A percentile compares a stretch with the other conserved stretches of the same genome.
Conservation (phyloP, 495 filamentous ascomycete genomes). For the Neurospora sp. region DNA sequence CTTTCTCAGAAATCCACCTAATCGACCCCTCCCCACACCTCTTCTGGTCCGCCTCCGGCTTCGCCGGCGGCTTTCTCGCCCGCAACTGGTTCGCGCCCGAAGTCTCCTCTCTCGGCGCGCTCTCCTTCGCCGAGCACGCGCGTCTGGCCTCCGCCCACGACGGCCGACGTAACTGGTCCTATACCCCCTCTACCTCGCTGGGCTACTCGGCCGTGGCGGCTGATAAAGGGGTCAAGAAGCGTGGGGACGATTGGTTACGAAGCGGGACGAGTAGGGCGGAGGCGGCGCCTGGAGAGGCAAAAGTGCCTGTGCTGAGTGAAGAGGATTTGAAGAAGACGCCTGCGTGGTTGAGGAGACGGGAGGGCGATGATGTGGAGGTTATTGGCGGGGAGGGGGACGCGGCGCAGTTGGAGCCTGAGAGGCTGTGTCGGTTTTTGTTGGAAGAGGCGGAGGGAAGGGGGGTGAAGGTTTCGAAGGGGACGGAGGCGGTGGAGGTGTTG, state of each 20-base stretch:
- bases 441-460: constrained; percentile 45
- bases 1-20: constrained; percentile 51
- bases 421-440: constrained; percentile 56
- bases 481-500: constrained; percentile 41
- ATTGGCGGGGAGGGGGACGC: constrained; percentile 53
- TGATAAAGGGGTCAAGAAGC: constrained; percentile 13
- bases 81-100: constrained; percentile 57
- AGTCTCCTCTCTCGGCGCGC: constrained; percentile 45
- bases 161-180: constrained; percentile 60
- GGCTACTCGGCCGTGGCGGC: constrained; percentile 33
- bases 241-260: constrained; percentile 53
- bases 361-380: constrained; percentile 45
- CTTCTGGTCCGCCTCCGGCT: constrained; percentile 64
- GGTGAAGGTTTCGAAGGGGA: constrained; percentile 57
- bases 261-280: constrained; percentile 54
- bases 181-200: constrained; percentile 51
- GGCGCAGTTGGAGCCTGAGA: constrained; percentile 56
- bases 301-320: constrained; percentile 1
- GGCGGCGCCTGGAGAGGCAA: constrained; percentile 36
- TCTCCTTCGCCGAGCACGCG: constrained; percentile 62
- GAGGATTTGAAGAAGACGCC: constrained; percentile 21
- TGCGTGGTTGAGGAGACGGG: constrained; percentile 48
- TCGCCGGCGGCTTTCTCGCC: constrained; percentile 65
- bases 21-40: constrained; percentile 55
- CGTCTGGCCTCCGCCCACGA: constrained; percentile 49